These are phyloP conservation scores for Euphorbia peplus DNA, from an alignment of 345 rosid genomes.

Conservation along the genomic window DNA sequence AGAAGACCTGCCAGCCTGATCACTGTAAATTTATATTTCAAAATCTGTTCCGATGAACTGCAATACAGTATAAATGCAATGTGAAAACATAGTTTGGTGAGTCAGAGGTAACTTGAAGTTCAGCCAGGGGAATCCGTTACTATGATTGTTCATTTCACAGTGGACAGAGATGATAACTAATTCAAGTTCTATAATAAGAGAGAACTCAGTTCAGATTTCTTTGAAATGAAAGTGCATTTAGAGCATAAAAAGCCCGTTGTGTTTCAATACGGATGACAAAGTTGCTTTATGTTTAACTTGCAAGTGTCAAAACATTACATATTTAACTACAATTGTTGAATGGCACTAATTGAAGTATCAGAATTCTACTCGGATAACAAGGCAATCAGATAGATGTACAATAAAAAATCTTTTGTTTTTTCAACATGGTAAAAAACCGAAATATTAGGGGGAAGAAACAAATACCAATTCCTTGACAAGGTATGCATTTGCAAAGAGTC, in stretches of 20 bases:
- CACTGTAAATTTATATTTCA: not conserved
- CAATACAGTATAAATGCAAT: not conserved
- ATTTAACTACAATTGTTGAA: not conserved
- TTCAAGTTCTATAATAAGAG: not conserved
- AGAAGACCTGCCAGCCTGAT: too few relatives aligned
- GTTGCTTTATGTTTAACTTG: not conserved
- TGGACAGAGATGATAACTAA: not conserved
- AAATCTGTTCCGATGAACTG: not conserved
- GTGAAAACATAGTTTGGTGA: not conserved
- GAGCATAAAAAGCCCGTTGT: not conserved
- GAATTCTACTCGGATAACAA: not conserved
- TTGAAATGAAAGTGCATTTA: not conserved
- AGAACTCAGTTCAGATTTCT: not conserved
- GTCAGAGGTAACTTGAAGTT: not conserved
- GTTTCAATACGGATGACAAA: too few relatives aligned
- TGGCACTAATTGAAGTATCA: not conserved
- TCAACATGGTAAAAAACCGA: not conserved
- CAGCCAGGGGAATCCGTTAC: not conserved
- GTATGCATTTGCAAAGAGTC: conserved; percentile 79
- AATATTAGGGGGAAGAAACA: conserved; percentile 13
- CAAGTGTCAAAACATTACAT: not conserved
- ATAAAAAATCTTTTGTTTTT: not conserved
- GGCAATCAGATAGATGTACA: not conserved
- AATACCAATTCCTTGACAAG: conserved; percentile 85
- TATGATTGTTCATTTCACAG: not conserved